These are phyloP conservation scores for Claviceps arundinis DNA, from an alignment of 2,329 filamentous ascomycete genomes.

Conservation along the genomic window DNA sequence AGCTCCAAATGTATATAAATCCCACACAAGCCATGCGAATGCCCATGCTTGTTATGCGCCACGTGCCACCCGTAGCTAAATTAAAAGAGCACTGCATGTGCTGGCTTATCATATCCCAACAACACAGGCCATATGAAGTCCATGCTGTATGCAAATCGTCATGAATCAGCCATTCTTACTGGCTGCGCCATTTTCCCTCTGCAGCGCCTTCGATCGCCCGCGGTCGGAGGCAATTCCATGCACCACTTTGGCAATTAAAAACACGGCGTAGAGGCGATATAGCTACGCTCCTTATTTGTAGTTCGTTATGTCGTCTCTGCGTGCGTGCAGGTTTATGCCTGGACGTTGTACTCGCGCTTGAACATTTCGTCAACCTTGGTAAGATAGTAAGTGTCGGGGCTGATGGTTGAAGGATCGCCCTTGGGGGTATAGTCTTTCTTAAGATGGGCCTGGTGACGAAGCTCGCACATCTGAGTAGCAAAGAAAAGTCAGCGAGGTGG, in stretches of 20 bases:
- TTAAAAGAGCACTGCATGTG: conserved; percentile 3
- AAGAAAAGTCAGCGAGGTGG: conserved; percentile 6
- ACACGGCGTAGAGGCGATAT: conserved; percentile 4
- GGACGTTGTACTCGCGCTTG: conserved; percentile 64
- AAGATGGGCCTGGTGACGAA: conserved; percentile 72
- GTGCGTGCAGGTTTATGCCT: conserved; percentile 39
- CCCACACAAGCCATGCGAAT: conserved; percentile 6
- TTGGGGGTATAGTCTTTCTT: conserved; percentile 65
- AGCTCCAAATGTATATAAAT: neutral
- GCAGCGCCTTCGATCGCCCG: neutral
- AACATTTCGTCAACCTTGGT: conserved; percentile 75
- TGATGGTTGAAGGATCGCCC: conserved; percentile 54
- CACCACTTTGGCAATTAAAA: neutral
- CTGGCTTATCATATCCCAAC: conserved; percentile 1
- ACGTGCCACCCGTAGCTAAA: conserved; percentile 2
- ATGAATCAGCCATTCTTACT: conserved; percentile 1
- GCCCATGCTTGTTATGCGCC: neutral
- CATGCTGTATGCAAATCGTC: conserved; percentile 7
- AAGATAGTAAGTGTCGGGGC: conserved; percentile 62
- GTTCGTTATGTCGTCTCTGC: neutral
- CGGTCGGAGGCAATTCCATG: neutral
- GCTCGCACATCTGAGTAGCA: conserved; percentile 53
- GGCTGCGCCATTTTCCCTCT: neutral
- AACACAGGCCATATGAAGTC: conserved; percentile 4
- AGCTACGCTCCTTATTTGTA: neutral